A percentile compares a stretch with the other conserved stretches of the same genome.
These are phyloP conservation scores for Emmonsia crescens DNA, from an alignment of 2,329 filamentous ascomycete species.

Conservation along the genomic window DNA sequence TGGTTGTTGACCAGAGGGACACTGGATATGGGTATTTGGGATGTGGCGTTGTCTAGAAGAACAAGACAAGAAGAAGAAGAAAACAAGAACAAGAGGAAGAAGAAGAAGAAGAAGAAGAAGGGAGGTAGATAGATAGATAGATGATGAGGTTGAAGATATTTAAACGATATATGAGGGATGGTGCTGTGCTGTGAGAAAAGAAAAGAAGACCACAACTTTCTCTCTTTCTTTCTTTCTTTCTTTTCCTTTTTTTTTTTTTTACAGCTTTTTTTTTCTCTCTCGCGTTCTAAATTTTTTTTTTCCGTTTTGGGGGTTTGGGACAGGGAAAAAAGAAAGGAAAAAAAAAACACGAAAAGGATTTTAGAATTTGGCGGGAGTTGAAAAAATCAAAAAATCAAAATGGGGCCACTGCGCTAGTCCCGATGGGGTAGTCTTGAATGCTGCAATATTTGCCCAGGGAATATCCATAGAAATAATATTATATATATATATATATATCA, in stretches of 20 bases:
- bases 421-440: neutral
- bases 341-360: conserved; percentile 2
- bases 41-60: neutral
- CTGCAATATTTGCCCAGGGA: too few species aligned
- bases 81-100: neutral
- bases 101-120: neutral
- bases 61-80: neutral
- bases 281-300: neutral
- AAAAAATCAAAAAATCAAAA: neutral
- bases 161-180: neutral
- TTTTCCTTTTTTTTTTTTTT: neutral
- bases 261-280: neutral
- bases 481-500: too few species aligned
- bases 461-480: too few species aligned
- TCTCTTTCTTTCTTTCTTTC: neutral
- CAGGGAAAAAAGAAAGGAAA: conserved; percentile 1
- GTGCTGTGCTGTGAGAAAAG: neutral
- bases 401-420: conserved; percentile 1
- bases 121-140: neutral
- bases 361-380: neutral
- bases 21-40: too few species aligned
- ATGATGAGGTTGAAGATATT: neutral
- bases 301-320: neutral
- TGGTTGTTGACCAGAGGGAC: too few species aligned
- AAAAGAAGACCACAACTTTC: neutral